phyloP scores from a whole-genome alignment of 2,329 filamentous ascomycete genomes.

The Hypoxylon sp. region DNA sequence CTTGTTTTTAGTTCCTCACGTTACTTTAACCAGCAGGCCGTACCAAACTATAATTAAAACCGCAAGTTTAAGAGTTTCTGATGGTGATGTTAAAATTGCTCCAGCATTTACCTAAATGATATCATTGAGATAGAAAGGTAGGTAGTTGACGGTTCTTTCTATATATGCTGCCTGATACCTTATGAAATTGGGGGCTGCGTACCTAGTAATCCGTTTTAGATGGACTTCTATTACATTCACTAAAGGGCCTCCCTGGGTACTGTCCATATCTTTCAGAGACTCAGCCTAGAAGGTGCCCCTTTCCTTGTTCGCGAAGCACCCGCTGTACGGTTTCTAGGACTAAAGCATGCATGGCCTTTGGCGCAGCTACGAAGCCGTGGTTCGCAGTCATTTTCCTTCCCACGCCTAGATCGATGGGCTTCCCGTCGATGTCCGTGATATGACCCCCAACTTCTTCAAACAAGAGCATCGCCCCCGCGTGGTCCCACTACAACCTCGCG shows the following conservation, averaged over 20 bases:
- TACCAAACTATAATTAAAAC: too few relatives aligned
- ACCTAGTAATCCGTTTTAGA: background rate
- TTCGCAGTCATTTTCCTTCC: slow-evolving; percentile 67
- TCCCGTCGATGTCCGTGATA: slow-evolving; percentile 69
- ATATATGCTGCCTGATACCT: too few relatives aligned
- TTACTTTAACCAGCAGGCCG: too few relatives aligned
- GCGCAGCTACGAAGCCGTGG: slow-evolving; percentile 70
- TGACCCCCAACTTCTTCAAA: slow-evolving; percentile 70
- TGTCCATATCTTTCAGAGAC: background rate
- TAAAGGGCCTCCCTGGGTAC: background rate
- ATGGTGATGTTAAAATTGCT: too few relatives aligned
- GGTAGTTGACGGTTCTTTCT: too few relatives aligned
- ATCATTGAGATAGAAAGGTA: too few relatives aligned
- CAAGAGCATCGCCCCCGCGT: slow-evolving; percentile 71
- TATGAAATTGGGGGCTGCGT: background rate
- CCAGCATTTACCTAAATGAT: too few relatives aligned
- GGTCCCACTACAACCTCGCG: slow-evolving; percentile 63
- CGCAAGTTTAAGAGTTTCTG: too few relatives aligned
- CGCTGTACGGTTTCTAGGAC: slow-evolving; percentile 60
- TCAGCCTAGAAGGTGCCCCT: slow-evolving; percentile 53
- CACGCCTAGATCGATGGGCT: slow-evolving; percentile 63
- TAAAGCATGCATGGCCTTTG: slow-evolving; percentile 59
- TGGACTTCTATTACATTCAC: background rate
- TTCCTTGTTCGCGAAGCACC: slow-evolving; percentile 55
- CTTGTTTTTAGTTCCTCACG: too few relatives aligned